Percentiles rank a stretch among this genome's conserved stretches.
Evolutionary conservation across 1,139 yeast genomes (phyloP).

Genomic region (Blastobotrys persicus): DNA sequence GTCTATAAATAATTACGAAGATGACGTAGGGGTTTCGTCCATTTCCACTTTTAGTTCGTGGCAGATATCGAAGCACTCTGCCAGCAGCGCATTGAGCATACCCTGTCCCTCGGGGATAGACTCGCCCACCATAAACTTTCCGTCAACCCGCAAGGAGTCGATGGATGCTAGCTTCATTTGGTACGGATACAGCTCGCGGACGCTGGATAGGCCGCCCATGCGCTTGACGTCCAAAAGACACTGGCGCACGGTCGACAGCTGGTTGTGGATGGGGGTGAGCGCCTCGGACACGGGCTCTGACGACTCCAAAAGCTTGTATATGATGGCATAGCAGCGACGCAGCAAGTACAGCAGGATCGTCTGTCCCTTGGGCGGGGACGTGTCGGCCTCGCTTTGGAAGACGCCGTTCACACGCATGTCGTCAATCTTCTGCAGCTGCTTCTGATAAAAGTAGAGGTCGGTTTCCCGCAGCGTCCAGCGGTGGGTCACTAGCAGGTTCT

Average conservation of each 20-base stretch:
- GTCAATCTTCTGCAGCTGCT: conserved; percentile 68
- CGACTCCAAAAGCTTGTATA: conserved; percentile 83
- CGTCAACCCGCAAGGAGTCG: conserved; percentile 83
- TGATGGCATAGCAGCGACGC: conserved; percentile 84
- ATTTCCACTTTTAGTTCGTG: conserved; percentile 88
- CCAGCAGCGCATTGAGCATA: conserved; percentile 79
- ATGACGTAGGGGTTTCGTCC: conserved; percentile 50
- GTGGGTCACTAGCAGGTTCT: conserved; percentile 80
- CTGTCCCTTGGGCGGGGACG: conserved; percentile 45
- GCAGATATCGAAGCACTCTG: conserved; percentile 90
- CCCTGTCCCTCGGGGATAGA: conserved; percentile 98
- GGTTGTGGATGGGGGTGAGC: conserved; percentile 88
- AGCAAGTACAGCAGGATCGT: conserved; percentile 71
- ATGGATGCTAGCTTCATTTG: conserved; percentile 90
- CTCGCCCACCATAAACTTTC: conserved; percentile 82
- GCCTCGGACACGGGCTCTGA: conserved; percentile 95
- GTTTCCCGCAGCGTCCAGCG: conserved; percentile 97
- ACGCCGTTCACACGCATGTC: conserved; percentile 59
- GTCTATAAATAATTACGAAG: conserved; percentile 1
- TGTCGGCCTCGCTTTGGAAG: conserved; percentile 31
- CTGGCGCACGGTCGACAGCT: conserved; percentile 82
- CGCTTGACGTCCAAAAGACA: conserved; percentile 86
- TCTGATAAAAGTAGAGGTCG: conserved; percentile 80
- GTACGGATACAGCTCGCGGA: conserved; percentile 89
- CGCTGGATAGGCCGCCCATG: conserved; percentile 84